Evolutionary conservation across 805 yeast genomes (phyloP).

Genomic region (Debaryomyces castellii): DNA sequence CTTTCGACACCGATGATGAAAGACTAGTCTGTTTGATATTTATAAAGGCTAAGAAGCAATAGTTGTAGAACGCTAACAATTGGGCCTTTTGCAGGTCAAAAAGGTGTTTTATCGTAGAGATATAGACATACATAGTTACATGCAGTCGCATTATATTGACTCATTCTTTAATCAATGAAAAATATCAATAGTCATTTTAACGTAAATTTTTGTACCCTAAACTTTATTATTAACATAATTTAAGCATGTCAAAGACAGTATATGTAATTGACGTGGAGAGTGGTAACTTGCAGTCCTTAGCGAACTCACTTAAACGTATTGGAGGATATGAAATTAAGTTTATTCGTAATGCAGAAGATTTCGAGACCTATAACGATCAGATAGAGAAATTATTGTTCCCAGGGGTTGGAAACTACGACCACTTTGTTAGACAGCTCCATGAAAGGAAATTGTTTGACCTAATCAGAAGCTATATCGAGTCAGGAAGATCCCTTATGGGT

Average conservation of each 20-base stretch:
- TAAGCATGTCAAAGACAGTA: slow-evolving; percentile 28
- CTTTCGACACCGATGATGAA: slow-evolving; percentile 6
- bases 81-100: neutral
- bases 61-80: neutral
- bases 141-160: neutral
- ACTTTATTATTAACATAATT: neutral
- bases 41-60: slow-evolving; percentile 23
- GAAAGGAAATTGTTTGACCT: slow-evolving; percentile 65
- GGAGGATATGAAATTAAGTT: slow-evolving; percentile 66
- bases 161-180: neutral
- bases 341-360: slow-evolving; percentile 59
- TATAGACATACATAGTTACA: neutral
- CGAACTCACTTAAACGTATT: slow-evolving; percentile 77
- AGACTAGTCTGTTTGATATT: slow-evolving; percentile 21
- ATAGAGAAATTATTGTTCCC: slow-evolving; percentile 75
- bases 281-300: slow-evolving; percentile 87
- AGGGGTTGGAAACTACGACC: slow-evolving; percentile 98
- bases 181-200: neutral
- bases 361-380: slow-evolving; percentile 34
- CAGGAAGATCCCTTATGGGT: slow-evolving; percentile 93
- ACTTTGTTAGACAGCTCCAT: slow-evolving; percentile 73
- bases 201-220: neutral
- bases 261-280: slow-evolving; percentile 89
- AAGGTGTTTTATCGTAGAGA: neutral
- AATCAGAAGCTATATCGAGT: slow-evolving; percentile 58